Evolutionary conservation across 2,329 filamentous ascomycete genomes (phyloP).

Genomic region (Sclerotinia sclerotiorum): DNA sequence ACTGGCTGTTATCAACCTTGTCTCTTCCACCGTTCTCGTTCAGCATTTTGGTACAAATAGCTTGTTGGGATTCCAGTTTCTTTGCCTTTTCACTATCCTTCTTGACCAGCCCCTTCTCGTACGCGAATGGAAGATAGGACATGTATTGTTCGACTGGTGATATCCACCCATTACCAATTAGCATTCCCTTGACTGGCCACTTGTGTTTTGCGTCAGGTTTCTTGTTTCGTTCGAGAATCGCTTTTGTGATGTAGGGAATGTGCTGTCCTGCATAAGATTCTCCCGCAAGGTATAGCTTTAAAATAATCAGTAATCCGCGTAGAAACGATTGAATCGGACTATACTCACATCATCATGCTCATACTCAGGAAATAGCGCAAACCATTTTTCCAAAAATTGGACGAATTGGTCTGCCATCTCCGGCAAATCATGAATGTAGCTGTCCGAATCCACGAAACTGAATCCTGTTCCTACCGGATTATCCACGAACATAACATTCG

Average conservation of each 20-base stretch:
- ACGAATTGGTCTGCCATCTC: conserved; percentile 91
- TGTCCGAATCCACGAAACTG: conserved; percentile 91
- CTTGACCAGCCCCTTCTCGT: conserved; percentile 70
- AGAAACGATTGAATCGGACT: background rate
- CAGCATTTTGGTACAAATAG: conserved; percentile 63
- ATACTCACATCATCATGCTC: conserved; percentile 83
- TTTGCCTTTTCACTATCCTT: conserved; percentile 64
- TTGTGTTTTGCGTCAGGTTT: conserved; percentile 46
- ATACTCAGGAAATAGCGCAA: conserved; percentile 86
- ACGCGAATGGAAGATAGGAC: conserved; percentile 78
- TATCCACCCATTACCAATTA: conserved; percentile 99
- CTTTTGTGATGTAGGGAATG: conserved; percentile 94
- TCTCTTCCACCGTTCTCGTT: conserved; percentile 58
- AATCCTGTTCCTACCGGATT: conserved; percentile 96
- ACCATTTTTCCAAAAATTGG: conserved; percentile 88
- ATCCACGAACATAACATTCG: conserved; percentile 94
- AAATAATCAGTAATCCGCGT: conserved; percentile 31
- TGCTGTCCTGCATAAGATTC: conserved; percentile 97
- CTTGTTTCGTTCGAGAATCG: conserved; percentile 85
- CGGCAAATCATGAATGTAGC: conserved; percentile 78
- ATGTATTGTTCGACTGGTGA: conserved; percentile 87
- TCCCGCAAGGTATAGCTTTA: conserved; percentile 85
- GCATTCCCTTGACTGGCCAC: conserved; percentile 80
- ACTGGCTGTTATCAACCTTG: conserved; percentile 66
- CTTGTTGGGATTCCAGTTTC: conserved; percentile 66